Evolutionary conservation across 106 monocot species (phyloP), one percentile per base, ranked within the genome.

Genomic region (Allium fistulosum): DNA sequence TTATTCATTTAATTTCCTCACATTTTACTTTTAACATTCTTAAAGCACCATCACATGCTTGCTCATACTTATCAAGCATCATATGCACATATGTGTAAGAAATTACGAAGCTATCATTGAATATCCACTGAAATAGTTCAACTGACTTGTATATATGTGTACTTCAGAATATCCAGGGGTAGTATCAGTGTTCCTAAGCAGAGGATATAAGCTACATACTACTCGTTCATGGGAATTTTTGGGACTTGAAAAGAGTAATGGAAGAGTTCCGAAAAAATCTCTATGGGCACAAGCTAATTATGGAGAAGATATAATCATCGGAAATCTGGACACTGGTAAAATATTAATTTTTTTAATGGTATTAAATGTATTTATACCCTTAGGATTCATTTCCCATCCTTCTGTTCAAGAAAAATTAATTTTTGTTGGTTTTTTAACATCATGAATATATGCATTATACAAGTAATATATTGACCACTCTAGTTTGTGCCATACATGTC

Each of bases 161-260:
- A 1, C 15, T 12, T 10, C 69, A 90, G 89, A 76, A 59, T 45
- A 75, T 67, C 80, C 89, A 1, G 49, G 59, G 13, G 85, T 90
- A 7, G 27, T 80, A 5, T 85, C 85, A 22, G 79, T 90, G 22
- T 85, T 90, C 62, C 72, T 59, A 10, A 82, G 78, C 66, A 80
- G 67, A 70, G 80, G 59, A 12, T 71, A 59, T 56, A 72, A 82
- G 70, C 82, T 90, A 18, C 89, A 82, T 18, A 90, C 89, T 9
- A 90, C 89, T 22, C 82, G 68, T 15, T 90, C 89, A 49, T 90
- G 89, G 89, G 72, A 75, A 11, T 85, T 90, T 53, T 70, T 88
- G 4, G 70, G 68, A 4, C 68, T 88, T 18, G 78, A 84, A 71
- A 67, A 14, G 51, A 37, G 37, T 2, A 51, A 71, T 48, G 83